phyloP scores from a whole-genome alignment of 2,329 filamentous ascomycete genomes.

The Aspergillus jensenii region DNA sequence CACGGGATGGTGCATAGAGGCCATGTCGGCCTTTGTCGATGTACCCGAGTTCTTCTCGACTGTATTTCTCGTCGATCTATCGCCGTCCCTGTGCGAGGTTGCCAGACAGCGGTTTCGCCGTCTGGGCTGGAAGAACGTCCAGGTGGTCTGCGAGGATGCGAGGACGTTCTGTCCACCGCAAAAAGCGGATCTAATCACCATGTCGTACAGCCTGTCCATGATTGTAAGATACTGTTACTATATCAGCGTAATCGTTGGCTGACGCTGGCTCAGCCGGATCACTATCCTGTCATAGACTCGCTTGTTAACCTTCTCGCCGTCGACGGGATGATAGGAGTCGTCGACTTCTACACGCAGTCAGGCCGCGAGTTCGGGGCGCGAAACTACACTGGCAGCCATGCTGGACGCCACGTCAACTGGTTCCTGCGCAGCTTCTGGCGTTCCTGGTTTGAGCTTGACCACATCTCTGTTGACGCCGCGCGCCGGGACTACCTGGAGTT shows the following conservation, averaged over 20 bases:
- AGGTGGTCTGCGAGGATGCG: neutral
- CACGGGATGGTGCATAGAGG: neutral
- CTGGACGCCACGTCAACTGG: neutral
- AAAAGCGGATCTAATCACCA: neutral
- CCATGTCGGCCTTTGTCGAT: neutral
- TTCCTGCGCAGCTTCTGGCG: neutral
- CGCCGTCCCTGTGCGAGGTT: neutral
- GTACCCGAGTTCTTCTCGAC: neutral
- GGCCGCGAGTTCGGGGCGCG: neutral
- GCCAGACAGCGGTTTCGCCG: neutral
- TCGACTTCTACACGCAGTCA: neutral
- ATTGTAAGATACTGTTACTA: neutral
- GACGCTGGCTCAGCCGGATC: neutral
- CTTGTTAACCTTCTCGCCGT: neutral
- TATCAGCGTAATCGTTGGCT: too few relatives aligned
- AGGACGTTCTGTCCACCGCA: neutral
- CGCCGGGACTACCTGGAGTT: constrained; percentile 1
- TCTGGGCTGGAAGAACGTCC: neutral
- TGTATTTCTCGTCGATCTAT: neutral
- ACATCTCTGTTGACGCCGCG: neutral
- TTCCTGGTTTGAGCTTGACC: neutral
- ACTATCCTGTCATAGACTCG: neutral
- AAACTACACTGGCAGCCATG: neutral
- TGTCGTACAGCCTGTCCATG: neutral
- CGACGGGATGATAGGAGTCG: neutral